A percentile compares a stretch with the other conserved stretches of the same genome.
Conservation (phyloP, 164 flowering plant species). For the Houttuynia cordata region DNA sequence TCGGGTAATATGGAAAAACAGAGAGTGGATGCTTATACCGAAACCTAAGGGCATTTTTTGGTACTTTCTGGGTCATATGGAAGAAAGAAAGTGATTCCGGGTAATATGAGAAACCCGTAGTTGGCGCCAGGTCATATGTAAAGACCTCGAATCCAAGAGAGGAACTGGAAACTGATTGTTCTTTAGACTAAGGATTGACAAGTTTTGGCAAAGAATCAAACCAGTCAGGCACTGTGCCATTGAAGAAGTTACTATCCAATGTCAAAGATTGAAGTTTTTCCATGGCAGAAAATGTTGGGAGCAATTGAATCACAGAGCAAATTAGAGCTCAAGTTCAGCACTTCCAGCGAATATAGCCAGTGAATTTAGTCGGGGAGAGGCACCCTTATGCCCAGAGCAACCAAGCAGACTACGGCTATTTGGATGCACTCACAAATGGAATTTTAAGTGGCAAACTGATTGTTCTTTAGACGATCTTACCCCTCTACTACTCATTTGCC, state of each 20-base stretch:
- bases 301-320: constrained; percentile 61
- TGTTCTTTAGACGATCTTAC: too few relatives aligned
- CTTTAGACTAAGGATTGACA: constrained; percentile 61
- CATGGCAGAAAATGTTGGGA: constrained; percentile 46
- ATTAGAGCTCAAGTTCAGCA: constrained; percentile 58
- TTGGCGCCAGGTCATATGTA: too few relatives aligned
- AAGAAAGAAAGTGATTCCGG: too few relatives aligned
- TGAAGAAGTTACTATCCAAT: constrained; percentile 64
- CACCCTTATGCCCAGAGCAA: constrained; percentile 82
- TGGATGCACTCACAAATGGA: too few relatives aligned
- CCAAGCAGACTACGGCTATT: constrained; percentile 50
- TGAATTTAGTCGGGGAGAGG: constrained; percentile 59
- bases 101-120: too few relatives aligned
- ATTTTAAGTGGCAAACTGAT: too few relatives aligned
- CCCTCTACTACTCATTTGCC: too few relatives aligned
- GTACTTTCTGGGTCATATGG: too few relatives aligned
- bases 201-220: constrained; percentile 57
- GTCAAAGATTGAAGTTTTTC: constrained; percentile 40
- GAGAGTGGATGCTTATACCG: too few relatives aligned
- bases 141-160: constrained; percentile 61
- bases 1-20: too few relatives aligned
- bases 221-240: constrained; percentile 65
- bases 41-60: too few relatives aligned
- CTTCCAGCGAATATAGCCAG: constrained; percentile 44
- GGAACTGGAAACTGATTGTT: constrained; percentile 53